phyloP scores from a whole-genome alignment of 169 alveolate species.

The Plasmodium knowlesi region DNA sequence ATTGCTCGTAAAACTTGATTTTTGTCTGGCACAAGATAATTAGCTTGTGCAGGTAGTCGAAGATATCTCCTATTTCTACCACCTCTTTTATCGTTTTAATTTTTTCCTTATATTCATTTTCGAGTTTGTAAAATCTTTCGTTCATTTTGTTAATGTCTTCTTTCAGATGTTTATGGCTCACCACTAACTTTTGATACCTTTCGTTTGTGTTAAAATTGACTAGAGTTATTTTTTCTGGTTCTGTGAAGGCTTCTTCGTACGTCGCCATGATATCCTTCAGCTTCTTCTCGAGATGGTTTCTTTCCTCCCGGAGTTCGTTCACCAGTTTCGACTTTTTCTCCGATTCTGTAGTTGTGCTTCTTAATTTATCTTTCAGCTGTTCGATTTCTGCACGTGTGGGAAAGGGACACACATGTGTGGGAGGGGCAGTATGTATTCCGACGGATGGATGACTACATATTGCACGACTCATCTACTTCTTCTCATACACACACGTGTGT shows the following conservation, averaged over 20 bases:
- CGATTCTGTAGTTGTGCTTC: conserved; percentile 3
- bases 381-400: conserved; percentile 1
- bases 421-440: not conserved
- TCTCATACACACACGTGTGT: not conserved
- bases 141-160: conserved; percentile 35
- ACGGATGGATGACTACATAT: not conserved
- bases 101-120: conserved; percentile 61
- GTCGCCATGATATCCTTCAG: conserved; percentile 47
- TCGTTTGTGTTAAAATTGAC: conserved; percentile 41
- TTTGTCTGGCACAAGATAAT: conserved; percentile 46
- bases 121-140: conserved; percentile 41
- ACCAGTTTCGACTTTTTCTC: conserved; percentile 14
- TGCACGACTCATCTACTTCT: not conserved
- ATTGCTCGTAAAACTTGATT: conserved; percentile 59
- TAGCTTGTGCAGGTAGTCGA: conserved; percentile 64
- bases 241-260: conserved; percentile 37
- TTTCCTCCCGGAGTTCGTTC: conserved; percentile 16
- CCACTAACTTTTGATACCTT: conserved; percentile 54
- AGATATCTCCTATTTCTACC: conserved; percentile 67
- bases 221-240: conserved; percentile 50
- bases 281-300: conserved; percentile 10
- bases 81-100: conserved; percentile 56
- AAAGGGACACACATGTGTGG: not conserved
- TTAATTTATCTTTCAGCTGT: conserved; percentile 13
- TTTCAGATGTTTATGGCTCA: conserved; percentile 27